phyloP scores from a whole-genome alignment of 2,329 filamentous ascomycete genomes.

The Sclerotiophoma versabilis region DNA sequence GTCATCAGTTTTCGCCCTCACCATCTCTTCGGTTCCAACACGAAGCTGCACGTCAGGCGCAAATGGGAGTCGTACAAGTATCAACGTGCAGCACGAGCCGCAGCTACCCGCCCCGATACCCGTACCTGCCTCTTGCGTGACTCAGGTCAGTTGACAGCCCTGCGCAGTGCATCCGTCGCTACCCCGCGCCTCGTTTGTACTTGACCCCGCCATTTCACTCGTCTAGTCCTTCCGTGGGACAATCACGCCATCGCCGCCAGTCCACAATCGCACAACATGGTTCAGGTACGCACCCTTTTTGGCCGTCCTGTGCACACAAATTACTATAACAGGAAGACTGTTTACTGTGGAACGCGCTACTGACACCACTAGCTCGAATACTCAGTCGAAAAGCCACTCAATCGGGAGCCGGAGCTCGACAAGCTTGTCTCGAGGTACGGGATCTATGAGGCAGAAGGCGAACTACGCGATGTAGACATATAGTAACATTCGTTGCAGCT shows the following conservation, averaged over 20 bases:
- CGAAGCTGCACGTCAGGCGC: slow-evolving; percentile 6
- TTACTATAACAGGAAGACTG: slow-evolving; percentile 28
- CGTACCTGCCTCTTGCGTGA: slow-evolving; percentile 16
- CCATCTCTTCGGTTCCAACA: slow-evolving; percentile 1
- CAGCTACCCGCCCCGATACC: slow-evolving; percentile 15
- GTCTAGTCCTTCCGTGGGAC: slow-evolving; percentile 29
- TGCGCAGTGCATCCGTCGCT: slow-evolving; percentile 9
- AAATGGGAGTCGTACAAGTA: slow-evolving; percentile 8
- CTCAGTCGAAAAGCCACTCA: slow-evolving; percentile 55
- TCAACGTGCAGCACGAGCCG: slow-evolving; percentile 16
- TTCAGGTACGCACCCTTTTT: slow-evolving; percentile 33
- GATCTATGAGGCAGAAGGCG: not conserved
- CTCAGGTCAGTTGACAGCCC: slow-evolving; percentile 9
- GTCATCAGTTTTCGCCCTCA: slow-evolving; percentile 16
- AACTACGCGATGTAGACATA: not conserved
- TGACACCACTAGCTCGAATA: slow-evolving; percentile 48
- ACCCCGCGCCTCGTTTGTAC: slow-evolving; percentile 18
- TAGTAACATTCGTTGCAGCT: slow-evolving; percentile 40
- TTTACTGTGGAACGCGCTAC: slow-evolving; percentile 10
- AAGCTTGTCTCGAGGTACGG: slow-evolving; percentile 54
- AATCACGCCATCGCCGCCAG: slow-evolving; percentile 42
- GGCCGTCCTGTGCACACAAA: slow-evolving; percentile 6
- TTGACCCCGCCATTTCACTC: slow-evolving; percentile 13
- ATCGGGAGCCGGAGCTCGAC: slow-evolving; percentile 56
- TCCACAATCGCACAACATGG: slow-evolving; percentile 31